Evolutionary conservation across 495 filamentous ascomycete species (phyloP).

Genomic region (Hapsidospora chrysogenum): DNA sequence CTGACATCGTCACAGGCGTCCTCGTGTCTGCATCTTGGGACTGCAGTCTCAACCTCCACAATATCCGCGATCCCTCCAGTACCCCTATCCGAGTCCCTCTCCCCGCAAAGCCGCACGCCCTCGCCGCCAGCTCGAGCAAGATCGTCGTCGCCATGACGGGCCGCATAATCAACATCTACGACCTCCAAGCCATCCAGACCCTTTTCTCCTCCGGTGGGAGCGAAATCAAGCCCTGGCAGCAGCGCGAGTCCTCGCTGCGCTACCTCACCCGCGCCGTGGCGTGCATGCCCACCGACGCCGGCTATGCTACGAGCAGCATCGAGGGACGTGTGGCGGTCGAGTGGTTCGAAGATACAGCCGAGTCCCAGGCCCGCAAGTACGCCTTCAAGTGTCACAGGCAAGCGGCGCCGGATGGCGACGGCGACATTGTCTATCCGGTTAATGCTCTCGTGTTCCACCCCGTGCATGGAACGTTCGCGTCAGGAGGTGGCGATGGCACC

Average conservation of each 20-base stretch:
- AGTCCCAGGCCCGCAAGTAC: slow-evolving; percentile 83
- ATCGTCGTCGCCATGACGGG: slow-evolving; percentile 93
- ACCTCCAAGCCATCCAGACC: slow-evolving; percentile 49
- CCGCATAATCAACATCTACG: slow-evolving; percentile 81
- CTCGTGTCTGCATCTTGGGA: slow-evolving; percentile 92
- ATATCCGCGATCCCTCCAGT: slow-evolving; percentile 25
- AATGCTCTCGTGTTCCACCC: slow-evolving; percentile 91
- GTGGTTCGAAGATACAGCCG: slow-evolving; percentile 80
- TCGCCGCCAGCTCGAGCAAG: slow-evolving; percentile 65
- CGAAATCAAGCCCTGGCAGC: slow-evolving; percentile 68
- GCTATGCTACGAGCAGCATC: slow-evolving; percentile 77
- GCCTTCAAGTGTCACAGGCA: slow-evolving; percentile 97
- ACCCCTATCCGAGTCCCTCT: slow-evolving; percentile 43
- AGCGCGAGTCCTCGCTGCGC: slow-evolving; percentile 78
- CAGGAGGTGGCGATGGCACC: slow-evolving; percentile 82
- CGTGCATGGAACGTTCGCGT: slow-evolving; percentile 77
- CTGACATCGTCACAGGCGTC: slow-evolving; percentile 20
- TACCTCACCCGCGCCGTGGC: slow-evolving; percentile 87
- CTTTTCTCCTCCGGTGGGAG: slow-evolving; percentile 30
- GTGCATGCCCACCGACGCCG: slow-evolving; percentile 93
- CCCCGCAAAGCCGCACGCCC: slow-evolving; percentile 72
- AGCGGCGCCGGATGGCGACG: slow-evolving; percentile 33
- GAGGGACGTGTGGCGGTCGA: slow-evolving; percentile 92
- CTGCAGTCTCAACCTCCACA: slow-evolving; percentile 70
- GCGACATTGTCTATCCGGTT: slow-evolving; percentile 88